Evolutionary conservation across 1,139 yeast species (phyloP).

Genomic region (Geotrichum reessii): DNA sequence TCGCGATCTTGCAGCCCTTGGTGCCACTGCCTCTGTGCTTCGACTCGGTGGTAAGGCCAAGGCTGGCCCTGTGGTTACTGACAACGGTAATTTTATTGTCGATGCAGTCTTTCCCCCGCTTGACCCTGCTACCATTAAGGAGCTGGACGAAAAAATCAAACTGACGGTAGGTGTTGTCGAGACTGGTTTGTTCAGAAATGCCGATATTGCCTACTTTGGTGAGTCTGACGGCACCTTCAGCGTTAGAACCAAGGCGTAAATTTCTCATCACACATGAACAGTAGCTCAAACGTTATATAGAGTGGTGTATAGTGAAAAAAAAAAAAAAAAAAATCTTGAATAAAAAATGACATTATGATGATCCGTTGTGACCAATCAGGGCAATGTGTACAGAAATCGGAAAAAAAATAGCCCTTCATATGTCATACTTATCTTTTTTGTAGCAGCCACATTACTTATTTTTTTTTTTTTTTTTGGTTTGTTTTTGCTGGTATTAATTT

Average conservation of each 20-base stretch:
- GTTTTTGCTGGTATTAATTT: slow-evolving; percentile 1
- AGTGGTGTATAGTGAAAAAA: background rate
- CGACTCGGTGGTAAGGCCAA: slow-evolving; percentile 88
- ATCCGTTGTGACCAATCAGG: background rate
- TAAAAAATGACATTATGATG: background rate
- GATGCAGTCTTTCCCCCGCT: slow-evolving; percentile 92
- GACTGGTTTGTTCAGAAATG: slow-evolving; percentile 81
- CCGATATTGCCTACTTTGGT: slow-evolving; percentile 82
- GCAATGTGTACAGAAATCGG: background rate
- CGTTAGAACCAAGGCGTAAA: slow-evolving; percentile 10
- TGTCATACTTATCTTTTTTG: background rate
- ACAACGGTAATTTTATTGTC: slow-evolving; percentile 85
- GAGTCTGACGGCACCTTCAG: slow-evolving; percentile 57
- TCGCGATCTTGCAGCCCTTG: slow-evolving; percentile 54
- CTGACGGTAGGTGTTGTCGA: slow-evolving; percentile 90
- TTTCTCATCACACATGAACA: background rate
- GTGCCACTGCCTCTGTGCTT: slow-evolving; percentile 59
- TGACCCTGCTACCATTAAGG: slow-evolving; percentile 46
- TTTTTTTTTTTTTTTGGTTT: background rate
- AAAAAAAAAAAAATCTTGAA: background rate
- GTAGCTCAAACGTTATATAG: background rate
- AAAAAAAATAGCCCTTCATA: background rate
- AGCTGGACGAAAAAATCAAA: slow-evolving; percentile 62
- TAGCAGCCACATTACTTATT: background rate
- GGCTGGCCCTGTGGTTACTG: slow-evolving; percentile 98